Percentiles rank a stretch among this genome's conserved stretches.
Evolutionary conservation across 176 grass and related monocot genomes (phyloP).

Genomic region (Thinopyrum elongatum): DNA sequence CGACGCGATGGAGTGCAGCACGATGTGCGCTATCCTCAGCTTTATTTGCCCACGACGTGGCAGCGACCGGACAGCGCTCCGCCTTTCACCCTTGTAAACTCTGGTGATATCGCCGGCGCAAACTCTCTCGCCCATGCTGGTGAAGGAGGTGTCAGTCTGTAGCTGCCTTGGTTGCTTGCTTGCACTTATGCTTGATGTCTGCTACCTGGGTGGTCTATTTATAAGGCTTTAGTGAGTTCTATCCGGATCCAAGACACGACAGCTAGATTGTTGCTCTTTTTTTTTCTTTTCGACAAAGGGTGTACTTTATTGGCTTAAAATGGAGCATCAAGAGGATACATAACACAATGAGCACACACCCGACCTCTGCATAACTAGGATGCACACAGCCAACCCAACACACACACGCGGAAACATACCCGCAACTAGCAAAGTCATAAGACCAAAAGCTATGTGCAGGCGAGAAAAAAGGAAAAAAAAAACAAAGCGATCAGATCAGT

Average conservation of each 20-base stretch:
- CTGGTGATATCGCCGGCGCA: background rate
- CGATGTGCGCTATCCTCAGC: slow-evolving; percentile 46
- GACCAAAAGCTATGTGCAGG: too few species aligned
- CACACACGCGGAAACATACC: too few species aligned
- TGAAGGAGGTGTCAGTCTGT: background rate
- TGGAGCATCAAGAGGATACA: too few species aligned
- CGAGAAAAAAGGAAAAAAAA: too few species aligned
- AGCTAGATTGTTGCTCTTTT: slow-evolving; percentile 31
- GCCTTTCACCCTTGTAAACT: slow-evolving; percentile 33
- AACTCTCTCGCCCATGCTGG: slow-evolving; percentile 40
- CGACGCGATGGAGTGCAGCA: slow-evolving; percentile 27
- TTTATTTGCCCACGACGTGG: slow-evolving; percentile 54
- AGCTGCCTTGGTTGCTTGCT: background rate
- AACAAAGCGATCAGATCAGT: too few species aligned
- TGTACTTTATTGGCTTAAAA: too few species aligned
- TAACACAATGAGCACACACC: too few species aligned
- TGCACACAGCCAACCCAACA: too few species aligned
- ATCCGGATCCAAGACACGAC: slow-evolving; percentile 34
- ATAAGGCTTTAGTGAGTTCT: slow-evolving; percentile 38
- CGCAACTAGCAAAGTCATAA: too few species aligned
- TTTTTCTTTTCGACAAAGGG: too few species aligned
- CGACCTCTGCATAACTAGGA: too few species aligned
- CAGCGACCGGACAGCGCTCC: background rate
- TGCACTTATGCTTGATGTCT: slow-evolving; percentile 25
- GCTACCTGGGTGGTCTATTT: background rate